phyloP scores from a whole-genome alignment of 441 rosid species.

The Pelargonium citronellum region DNA sequence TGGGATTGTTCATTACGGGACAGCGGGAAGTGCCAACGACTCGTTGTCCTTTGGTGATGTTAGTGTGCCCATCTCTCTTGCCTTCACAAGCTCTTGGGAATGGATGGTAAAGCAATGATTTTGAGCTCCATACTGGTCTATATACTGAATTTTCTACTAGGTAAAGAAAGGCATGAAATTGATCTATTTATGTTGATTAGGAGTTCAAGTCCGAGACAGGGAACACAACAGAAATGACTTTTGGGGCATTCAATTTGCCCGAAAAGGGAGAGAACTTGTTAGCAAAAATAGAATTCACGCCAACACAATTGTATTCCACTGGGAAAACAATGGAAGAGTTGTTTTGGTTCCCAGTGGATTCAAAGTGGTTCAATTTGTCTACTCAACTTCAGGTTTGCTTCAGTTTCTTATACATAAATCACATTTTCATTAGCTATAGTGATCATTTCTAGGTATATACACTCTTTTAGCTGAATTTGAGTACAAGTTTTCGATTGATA shows the following conservation, averaged over 20 bases:
- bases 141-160: too few relatives aligned
- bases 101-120: constrained; percentile 12
- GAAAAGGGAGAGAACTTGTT: constrained; percentile 27
- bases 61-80: constrained; percentile 21
- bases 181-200: constrained; percentile 10
- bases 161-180: background rate
- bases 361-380: constrained; percentile 24
- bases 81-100: constrained; percentile 24
- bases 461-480: too few relatives aligned
- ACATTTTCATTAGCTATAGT: background rate
- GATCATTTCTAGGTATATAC: background rate
- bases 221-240: constrained; percentile 20
- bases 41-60: constrained; percentile 25
- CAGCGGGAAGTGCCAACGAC: constrained; percentile 25
- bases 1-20: constrained; percentile 29
- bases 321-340: constrained; percentile 25
- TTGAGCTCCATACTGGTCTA: background rate
- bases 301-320: constrained; percentile 17
- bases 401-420: background rate
- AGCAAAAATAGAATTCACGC: constrained; percentile 26
- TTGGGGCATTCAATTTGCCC: constrained; percentile 33
- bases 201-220: constrained; percentile 24
- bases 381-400: constrained; percentile 25
- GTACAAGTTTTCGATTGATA: background rate
- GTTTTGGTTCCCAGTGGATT: constrained; percentile 29